Evolutionary conservation across 192 early-diverging fungal species (phyloP), one percentile per base, ranked within the genome.

Genomic region (Linnemannia exigua): DNA sequence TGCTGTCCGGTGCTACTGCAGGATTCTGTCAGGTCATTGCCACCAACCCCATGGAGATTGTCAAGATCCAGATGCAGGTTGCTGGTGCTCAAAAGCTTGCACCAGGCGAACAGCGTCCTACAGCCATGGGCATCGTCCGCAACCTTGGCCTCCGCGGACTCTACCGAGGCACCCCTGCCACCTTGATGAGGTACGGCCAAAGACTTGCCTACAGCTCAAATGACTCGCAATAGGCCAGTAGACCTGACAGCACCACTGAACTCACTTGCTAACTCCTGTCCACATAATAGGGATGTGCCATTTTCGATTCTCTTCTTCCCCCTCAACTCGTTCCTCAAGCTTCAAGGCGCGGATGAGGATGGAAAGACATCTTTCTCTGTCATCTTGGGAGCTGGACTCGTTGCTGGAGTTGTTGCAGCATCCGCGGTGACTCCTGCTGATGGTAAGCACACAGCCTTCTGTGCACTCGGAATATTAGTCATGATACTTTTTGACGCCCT

Each of bases 31-130:
- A 92, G 76, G 91, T 92, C 67, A 89, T 92, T 67, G 91, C 88
- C 6, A 92, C 91, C 28, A 90, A 90, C 77, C 91, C 91, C n/a
- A 92, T 92, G 91, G 91, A 92, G 77, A 89, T 89, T 61, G 88
- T 89, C 74, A 92, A 92, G 79, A 92, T 92, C 77, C 86, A 89
- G 52, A 88, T 92, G 88, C 91, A 92, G 67, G 68, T 90, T 8
- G 88, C 89, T 3, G 83, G 83, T 31, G 6, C 72, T 28, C 84
- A 75, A 73, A 79, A 82, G 48, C 68, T 75, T 51, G 48, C 67
- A 1, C 81, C 77, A 38, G 77, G 79, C 31, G 78, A 79, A 36
- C 63, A 77, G 15, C 79, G 75, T 1, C 79, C 78, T 19, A 79
- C 89, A 17, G 88, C 86, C 16, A 75, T 80, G 72, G 71, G 74